Percentiles rank a stretch among this genome's conserved stretches.
phyloP scores from a whole-genome alignment of 768 basidiomycete genomes.

The Lactifluus hygrophoroides region DNA sequence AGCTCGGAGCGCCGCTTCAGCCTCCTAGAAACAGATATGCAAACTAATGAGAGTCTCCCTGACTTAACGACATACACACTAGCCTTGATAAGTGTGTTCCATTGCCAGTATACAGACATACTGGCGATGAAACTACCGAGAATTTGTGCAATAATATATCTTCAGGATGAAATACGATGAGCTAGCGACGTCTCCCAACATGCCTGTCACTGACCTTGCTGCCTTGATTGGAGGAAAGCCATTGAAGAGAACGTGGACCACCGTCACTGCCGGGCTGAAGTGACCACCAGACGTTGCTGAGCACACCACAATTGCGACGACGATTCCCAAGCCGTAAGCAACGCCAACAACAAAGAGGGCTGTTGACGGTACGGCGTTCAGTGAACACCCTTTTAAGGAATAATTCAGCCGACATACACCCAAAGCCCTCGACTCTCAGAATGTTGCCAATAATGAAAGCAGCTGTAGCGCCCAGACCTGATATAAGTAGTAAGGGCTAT shows the following conservation, averaged over 20 bases:
- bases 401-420: conserved; percentile 24
- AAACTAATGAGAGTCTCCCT: neutral
- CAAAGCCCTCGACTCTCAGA: conserved; percentile 21
- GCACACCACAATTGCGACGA: conserved; percentile 30
- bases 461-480: conserved; percentile 30
- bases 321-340: conserved; percentile 33
- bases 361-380: conserved; percentile 1
- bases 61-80: neutral
- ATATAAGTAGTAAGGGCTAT: neutral
- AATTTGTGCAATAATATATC: conserved; percentile 30
- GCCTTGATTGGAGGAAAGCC: conserved; percentile 48
- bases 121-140: conserved; percentile 27
- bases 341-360: conserved; percentile 30
- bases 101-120: conserved; percentile 27
- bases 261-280: conserved; percentile 49
- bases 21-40: conserved; percentile 10
- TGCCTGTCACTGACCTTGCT: conserved; percentile 32
- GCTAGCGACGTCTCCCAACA: neutral
- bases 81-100: conserved; percentile 16
- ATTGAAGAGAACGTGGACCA: conserved; percentile 43
- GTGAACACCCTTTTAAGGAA: neutral
- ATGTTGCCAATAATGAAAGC: conserved; percentile 26
- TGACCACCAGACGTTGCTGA: conserved; percentile 33
- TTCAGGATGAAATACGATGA: neutral
- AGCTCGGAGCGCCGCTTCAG: conserved; percentile 26